A percentile compares a stretch with the other conserved stretches of the same genome.
These are phyloP conservation scores for Penstemon barbatus DNA, from an alignment of 257 asterid genomes.

Conservation along the genomic window DNA sequence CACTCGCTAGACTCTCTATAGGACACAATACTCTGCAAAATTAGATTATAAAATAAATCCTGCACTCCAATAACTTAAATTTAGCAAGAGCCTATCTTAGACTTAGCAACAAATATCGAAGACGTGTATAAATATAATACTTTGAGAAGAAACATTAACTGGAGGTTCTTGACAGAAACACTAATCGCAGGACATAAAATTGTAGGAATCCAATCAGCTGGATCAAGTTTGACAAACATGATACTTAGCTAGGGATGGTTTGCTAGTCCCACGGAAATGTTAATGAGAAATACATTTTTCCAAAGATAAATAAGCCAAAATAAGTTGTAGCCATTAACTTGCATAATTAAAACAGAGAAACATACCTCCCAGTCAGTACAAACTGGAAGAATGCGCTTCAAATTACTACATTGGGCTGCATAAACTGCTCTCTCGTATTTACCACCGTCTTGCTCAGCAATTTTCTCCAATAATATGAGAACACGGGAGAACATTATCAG, in stretches of 20 bases:
- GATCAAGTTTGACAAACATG: slow-evolving; percentile 21
- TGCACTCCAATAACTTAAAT: slow-evolving; percentile 11
- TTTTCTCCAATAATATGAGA: slow-evolving; percentile 61
- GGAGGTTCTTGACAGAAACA: slow-evolving; percentile 13
- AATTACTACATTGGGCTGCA: slow-evolving; percentile 90
- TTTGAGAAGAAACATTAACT: slow-evolving; percentile 13
- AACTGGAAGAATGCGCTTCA: slow-evolving; percentile 88
- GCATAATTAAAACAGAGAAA: slow-evolving; percentile 25
- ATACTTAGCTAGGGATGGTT: neutral
- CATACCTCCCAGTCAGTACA: slow-evolving; percentile 98
- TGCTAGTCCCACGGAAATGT: neutral
- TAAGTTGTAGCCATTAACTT: slow-evolving; percentile 7
- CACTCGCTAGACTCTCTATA: neutral
- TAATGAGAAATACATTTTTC: neutral
- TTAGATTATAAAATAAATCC: neutral
- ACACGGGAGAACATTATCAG: slow-evolving; percentile 34
- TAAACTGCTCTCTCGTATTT: slow-evolving; percentile 90
- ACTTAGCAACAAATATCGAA: slow-evolving; percentile 6
- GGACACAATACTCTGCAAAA: too few species aligned
- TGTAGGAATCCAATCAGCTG: neutral
- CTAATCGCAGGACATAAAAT: slow-evolving; percentile 1
- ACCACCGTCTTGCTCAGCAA: slow-evolving; percentile 92
- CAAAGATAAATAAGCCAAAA: slow-evolving; percentile 19
- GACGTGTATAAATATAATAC: neutral
- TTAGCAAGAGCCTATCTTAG: neutral